phyloP scores from a whole-genome alignment of 768 basidiomycete species.

The Cystobasidium onofrii region DNA sequence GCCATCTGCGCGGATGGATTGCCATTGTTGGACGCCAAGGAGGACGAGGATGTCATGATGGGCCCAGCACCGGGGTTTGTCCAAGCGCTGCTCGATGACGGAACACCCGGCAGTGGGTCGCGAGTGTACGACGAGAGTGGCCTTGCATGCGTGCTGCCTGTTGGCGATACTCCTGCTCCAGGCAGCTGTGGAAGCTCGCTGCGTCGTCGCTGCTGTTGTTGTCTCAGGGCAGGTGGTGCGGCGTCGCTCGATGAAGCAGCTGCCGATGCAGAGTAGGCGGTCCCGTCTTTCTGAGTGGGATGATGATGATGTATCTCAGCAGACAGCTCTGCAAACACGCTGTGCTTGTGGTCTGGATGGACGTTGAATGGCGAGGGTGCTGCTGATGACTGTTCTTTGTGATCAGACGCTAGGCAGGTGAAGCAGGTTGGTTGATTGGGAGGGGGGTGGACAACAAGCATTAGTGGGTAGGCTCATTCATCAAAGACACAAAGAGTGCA shows the following conservation, averaged over 20 bases:
- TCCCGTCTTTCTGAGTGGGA: not conserved
- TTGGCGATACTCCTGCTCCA: not conserved
- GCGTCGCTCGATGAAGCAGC: not conserved
- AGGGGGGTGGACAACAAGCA: no score
- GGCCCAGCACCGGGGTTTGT: constrained; percentile 74
- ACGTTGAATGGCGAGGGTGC: not conserved
- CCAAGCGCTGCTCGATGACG: constrained; percentile 60
- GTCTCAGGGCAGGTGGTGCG: not conserved
- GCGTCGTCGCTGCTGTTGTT: not conserved
- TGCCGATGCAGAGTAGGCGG: not conserved
- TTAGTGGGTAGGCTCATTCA: no score
- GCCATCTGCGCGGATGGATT: not conserved
- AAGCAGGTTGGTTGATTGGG: not conserved
- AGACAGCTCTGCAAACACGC: not conserved
- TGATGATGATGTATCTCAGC: not conserved
- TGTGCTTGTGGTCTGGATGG: not conserved
- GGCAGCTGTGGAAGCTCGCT: not conserved
- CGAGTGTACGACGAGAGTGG: not conserved
- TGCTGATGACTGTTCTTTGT: not conserved
- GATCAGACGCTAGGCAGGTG: not conserved
- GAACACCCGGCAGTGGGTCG: not conserved
- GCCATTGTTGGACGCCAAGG: constrained; percentile 9
- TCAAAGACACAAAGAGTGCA: no score
- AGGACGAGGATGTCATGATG: constrained; percentile 74
- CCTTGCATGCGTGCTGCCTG: not conserved